phyloP scores from a whole-genome alignment of 2,329 filamentous ascomycete genomes.

The Apiospora koreana region DNA sequence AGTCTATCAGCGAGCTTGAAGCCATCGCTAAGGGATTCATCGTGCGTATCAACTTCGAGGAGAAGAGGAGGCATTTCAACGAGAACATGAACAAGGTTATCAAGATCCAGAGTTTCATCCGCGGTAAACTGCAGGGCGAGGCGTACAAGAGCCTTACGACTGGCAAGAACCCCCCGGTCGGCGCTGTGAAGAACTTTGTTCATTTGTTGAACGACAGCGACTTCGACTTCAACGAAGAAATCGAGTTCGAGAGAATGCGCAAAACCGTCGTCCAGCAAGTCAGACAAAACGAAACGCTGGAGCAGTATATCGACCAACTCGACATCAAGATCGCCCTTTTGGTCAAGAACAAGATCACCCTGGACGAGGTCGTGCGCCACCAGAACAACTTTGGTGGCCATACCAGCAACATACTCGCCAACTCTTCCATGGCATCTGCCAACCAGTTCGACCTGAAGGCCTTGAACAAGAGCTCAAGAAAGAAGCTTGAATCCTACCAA shows the following conservation, averaged over 20 bases:
- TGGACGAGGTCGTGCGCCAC: slow-evolving; percentile 96
- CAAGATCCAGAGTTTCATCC: slow-evolving; percentile 96
- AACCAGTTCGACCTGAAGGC: slow-evolving; percentile 97
- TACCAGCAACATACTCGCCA: slow-evolving; percentile 80
- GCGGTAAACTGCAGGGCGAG: slow-evolving; percentile 93
- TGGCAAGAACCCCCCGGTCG: slow-evolving; percentile 94
- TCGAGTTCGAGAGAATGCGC: slow-evolving; percentile 91
- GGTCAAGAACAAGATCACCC: slow-evolving; percentile 98
- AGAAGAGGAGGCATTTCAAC: slow-evolving; percentile 86
- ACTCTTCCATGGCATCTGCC: slow-evolving; percentile 82
- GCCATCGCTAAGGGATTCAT: slow-evolving; percentile 71
- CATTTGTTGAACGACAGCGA: slow-evolving; percentile 97
- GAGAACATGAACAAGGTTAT: slow-evolving; percentile 99
- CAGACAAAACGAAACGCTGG: slow-evolving; percentile 92
- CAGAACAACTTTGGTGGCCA: slow-evolving; percentile 95
- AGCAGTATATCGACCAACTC: slow-evolving; percentile 97
- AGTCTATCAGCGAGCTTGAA: slow-evolving; percentile 74
- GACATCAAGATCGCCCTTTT: slow-evolving; percentile 98
- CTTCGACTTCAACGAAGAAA: slow-evolving; percentile 98
- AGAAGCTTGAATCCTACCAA: slow-evolving; percentile 95
- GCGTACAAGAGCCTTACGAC: slow-evolving; percentile 96
- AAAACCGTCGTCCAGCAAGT: slow-evolving; percentile 98
- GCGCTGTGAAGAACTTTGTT: slow-evolving; percentile 96
- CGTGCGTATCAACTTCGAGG: slow-evolving; percentile 73
- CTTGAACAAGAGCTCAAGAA: slow-evolving; percentile 92